Conservation (phyloP, 2,329 filamentous ascomycete species). For the Allantophomopsis lycopodina region DNA sequence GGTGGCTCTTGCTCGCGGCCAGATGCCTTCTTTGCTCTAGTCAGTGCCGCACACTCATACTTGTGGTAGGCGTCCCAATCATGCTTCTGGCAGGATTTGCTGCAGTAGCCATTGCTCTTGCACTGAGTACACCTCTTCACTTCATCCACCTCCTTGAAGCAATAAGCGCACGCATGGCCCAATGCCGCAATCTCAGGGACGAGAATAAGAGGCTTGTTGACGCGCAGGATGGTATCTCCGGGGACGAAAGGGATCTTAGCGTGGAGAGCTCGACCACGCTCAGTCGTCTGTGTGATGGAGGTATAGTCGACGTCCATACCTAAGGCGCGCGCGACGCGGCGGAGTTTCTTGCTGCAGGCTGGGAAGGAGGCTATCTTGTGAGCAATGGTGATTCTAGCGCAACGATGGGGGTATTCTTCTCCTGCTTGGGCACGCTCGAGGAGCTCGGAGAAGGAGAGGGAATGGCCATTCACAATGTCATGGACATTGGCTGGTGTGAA, state of each 20-base stretch:
- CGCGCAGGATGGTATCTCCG: neutral
- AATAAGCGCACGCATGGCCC: neutral
- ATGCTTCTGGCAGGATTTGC: neutral
- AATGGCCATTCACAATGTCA: no score
- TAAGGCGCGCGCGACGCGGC: no score
- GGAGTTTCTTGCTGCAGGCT: no score
- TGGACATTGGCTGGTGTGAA: no score
- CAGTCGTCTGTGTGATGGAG: neutral
- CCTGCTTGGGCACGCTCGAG: no score
- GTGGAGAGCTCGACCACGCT: neutral
- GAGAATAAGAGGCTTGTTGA: neutral
- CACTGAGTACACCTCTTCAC: neutral
- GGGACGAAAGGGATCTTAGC: neutral
- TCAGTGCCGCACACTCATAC: neutral
- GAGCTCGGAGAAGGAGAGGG: no score
- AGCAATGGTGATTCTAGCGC: no score
- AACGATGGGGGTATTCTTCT: no score
- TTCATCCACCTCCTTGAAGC: neutral
- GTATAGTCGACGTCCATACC: no score
- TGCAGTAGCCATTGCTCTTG: neutral
- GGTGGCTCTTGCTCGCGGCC: neutral
- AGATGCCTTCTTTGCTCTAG: neutral
- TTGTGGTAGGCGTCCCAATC: neutral
- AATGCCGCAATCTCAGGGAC: neutral
- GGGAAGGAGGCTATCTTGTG: no score